phyloP scores from a whole-genome alignment of 345 rosid species.

The Syzygium grande region DNA sequence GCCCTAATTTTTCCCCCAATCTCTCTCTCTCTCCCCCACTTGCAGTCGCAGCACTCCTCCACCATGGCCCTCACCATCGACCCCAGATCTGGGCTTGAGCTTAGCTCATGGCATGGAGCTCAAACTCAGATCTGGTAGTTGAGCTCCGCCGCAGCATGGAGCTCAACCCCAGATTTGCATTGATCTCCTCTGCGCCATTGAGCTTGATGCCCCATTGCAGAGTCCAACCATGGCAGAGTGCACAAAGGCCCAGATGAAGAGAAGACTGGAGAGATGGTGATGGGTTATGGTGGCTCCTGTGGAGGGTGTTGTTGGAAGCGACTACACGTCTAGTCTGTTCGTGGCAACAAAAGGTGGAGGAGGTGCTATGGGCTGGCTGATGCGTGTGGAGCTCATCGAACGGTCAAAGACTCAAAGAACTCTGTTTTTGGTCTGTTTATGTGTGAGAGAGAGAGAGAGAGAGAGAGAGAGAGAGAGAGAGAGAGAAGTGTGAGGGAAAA shows the following conservation, averaged over 20 bases:
- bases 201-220: background rate
- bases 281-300: background rate
- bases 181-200: background rate
- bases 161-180: background rate
- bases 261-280: background rate
- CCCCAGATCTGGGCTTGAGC: background rate
- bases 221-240: background rate
- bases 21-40: background rate
- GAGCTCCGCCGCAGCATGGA: no score
- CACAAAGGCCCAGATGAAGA: background rate
- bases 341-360: background rate
- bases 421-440: background rate
- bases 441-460: background rate
- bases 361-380: background rate
- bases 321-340: background rate
- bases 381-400: rapidly evolving
- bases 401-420: background rate
- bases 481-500: background rate
- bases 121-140: background rate
- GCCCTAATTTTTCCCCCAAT: background rate
- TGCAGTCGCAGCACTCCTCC: background rate
- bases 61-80: background rate
- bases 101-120: background rate
- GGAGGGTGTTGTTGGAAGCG: background rate
- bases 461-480: background rate